phyloP scores from a whole-genome alignment of 768 basidiomycete species.

The Lactarius indigo region DNA sequence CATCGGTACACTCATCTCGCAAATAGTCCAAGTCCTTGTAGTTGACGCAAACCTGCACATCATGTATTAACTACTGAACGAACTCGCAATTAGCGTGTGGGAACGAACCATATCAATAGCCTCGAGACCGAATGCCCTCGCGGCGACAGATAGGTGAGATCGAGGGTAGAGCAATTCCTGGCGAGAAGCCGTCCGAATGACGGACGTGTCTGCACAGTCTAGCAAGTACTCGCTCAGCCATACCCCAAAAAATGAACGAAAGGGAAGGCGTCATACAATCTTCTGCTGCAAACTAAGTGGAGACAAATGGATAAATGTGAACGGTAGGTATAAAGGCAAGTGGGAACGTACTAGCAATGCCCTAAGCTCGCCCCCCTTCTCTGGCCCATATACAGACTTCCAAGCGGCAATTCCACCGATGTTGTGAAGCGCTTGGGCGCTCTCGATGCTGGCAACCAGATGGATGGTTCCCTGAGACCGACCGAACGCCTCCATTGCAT shows the following conservation, averaged over 20 bases:
- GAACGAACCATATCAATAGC: slow-evolving; percentile 83
- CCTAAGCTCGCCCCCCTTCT: slow-evolving; percentile 50
- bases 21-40: slow-evolving; percentile 71
- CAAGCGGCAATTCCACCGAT: slow-evolving; percentile 69
- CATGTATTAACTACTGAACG: background rate
- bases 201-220: slow-evolving; percentile 90
- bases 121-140: slow-evolving; percentile 77
- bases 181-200: slow-evolving; percentile 71
- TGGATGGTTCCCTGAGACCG: slow-evolving; percentile 38
- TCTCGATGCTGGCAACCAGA: slow-evolving; percentile 83
- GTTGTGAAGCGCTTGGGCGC: slow-evolving; percentile 66
- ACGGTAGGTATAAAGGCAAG: background rate
- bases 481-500: slow-evolving; percentile 38
- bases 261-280: slow-evolving; percentile 57
- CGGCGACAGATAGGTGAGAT: slow-evolving; percentile 74
- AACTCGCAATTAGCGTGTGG: background rate
- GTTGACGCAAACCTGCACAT: slow-evolving; percentile 73
- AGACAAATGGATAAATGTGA: background rate
- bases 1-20: slow-evolving; percentile 74
- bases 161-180: slow-evolving; percentile 80
- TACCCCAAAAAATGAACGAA: background rate
- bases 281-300: slow-evolving; percentile 82
- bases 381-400: slow-evolving; percentile 46
- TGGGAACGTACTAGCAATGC: slow-evolving; percentile 59
- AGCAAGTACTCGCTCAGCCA: background rate